phyloP scores from a whole-genome alignment of 768 basidiomycete genomes.

The Russula emetica region DNA sequence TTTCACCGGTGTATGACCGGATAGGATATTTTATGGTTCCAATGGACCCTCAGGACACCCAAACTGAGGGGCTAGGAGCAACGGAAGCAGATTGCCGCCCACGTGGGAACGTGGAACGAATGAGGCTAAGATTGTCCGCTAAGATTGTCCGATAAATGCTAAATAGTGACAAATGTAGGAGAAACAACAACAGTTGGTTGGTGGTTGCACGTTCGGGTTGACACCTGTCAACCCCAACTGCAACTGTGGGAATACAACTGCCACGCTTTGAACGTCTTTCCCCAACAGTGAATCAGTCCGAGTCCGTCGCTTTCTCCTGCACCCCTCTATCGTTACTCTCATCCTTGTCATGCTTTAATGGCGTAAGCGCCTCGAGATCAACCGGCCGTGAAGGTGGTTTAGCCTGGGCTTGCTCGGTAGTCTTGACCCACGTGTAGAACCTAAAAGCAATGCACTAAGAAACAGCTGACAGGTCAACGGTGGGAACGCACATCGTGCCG shows the following conservation, averaged over 20 bases:
- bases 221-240: background rate
- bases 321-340: slow-evolving; percentile 32
- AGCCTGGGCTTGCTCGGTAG: slow-evolving; percentile 33
- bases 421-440: slow-evolving; percentile 58
- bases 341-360: slow-evolving; percentile 28
- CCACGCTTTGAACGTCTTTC: background rate
- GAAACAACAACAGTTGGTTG: too few relatives aligned
- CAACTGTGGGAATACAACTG: background rate
- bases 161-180: background rate
- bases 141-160: slow-evolving; percentile 1
- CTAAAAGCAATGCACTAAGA: slow-evolving; percentile 31
- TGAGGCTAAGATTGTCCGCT: background rate
- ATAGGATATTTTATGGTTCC: background rate
- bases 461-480: background rate
- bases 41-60: slow-evolving; percentile 1
- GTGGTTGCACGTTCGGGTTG: background rate
- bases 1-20: background rate
- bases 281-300: background rate
- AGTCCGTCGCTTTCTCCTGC: slow-evolving; percentile 29
- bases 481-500: slow-evolving; percentile 58
- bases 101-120: background rate
- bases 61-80: background rate
- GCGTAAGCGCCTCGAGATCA: slow-evolving; percentile 41
- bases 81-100: background rate
- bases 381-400: slow-evolving; percentile 32